Evolutionary conservation across 2,329 filamentous ascomycete genomes (phyloP).

Genomic region (Calonectria pteridis): DNA sequence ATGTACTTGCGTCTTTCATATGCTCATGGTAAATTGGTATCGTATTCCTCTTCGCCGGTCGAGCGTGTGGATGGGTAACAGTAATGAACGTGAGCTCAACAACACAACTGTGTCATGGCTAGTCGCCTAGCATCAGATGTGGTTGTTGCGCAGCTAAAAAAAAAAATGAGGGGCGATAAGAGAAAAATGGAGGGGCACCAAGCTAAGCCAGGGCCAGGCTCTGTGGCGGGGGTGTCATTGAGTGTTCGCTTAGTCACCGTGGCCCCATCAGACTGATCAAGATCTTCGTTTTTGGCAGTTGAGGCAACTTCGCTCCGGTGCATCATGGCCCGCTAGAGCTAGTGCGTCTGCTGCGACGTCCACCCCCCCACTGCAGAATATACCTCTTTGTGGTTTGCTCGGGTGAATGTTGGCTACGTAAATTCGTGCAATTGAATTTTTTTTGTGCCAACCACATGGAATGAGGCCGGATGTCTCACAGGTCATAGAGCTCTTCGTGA

Average conservation of each 20-base stretch:
- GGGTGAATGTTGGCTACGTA: not conserved
- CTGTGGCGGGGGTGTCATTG: not conserved
- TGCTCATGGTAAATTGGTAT: not conserved
- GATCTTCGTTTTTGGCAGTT: slow-evolving; percentile 6
- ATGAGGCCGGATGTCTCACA: not conserved
- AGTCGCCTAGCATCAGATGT: not conserved
- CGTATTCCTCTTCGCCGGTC: not conserved
- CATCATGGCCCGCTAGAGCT: slow-evolving; percentile 11
- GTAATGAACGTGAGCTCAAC: not conserved
- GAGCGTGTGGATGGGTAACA: not conserved
- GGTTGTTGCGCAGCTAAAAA: not conserved
- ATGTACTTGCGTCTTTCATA: not conserved
- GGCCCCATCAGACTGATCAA: not conserved
- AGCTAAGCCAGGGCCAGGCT: not conserved
- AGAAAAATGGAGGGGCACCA: slow-evolving; percentile 20
- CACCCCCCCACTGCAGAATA: slow-evolving; percentile 5
- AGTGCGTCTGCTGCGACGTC: not conserved
- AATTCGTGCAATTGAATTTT: not conserved
- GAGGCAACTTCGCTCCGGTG: not conserved
- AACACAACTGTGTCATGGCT: not conserved
- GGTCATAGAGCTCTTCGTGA: not conserved
- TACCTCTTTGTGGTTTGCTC: slow-evolving; percentile 9
- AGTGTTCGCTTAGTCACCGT: slow-evolving; percentile 18
- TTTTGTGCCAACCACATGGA: not conserved
- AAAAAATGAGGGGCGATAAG: slow-evolving; percentile 27